A percentile compares a stretch with the other conserved stretches of the same genome.
Conservation (phyloP, 1,284 basidiomycete genomes). For the Cystobasidium pallidum region DNA sequence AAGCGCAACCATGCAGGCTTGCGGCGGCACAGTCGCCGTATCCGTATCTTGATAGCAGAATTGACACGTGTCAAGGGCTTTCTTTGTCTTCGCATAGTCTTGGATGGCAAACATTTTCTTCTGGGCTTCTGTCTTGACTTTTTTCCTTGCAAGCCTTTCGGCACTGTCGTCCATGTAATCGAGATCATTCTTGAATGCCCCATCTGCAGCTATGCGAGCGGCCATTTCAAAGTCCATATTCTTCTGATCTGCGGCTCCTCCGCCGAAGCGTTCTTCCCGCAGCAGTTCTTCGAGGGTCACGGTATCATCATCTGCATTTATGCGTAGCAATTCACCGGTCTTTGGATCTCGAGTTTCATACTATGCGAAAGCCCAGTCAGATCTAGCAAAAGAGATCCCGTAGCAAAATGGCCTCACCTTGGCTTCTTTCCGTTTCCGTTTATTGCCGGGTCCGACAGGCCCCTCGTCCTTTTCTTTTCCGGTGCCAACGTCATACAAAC, state of each 20-base stretch:
- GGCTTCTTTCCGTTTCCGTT: slow-evolving; percentile 31
- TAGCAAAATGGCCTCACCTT: not conserved
- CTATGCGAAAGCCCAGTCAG: slow-evolving; percentile 52
- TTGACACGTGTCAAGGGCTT: slow-evolving; percentile 69
- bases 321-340: slow-evolving; percentile 77
- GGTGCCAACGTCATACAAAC: slow-evolving; percentile 84
- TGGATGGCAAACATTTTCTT: slow-evolving; percentile 96
- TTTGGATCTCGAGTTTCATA: slow-evolving; percentile 86
- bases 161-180: slow-evolving; percentile 98
- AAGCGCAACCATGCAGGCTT: slow-evolving; percentile 82
- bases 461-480: slow-evolving; percentile 66
- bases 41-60: slow-evolving; percentile 58
- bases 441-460: slow-evolving; percentile 59
- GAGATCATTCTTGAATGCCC: slow-evolving; percentile 80
- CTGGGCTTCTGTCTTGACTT: slow-evolving; percentile 93
- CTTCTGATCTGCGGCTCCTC: slow-evolving; percentile 86
- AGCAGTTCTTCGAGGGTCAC: slow-evolving; percentile 87
- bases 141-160: slow-evolving; percentile 84
- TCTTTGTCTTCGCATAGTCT: slow-evolving; percentile 93
- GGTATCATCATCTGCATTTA: slow-evolving; percentile 86
- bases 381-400: too few species aligned
- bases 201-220: slow-evolving; percentile 80
- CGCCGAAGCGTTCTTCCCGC: slow-evolving; percentile 86
- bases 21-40: slow-evolving; percentile 58
- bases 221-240: slow-evolving; percentile 88